Evolutionary conservation across 2,329 filamentous ascomycete genomes (phyloP).

Genomic region (Fusarium decemcellulare): DNA sequence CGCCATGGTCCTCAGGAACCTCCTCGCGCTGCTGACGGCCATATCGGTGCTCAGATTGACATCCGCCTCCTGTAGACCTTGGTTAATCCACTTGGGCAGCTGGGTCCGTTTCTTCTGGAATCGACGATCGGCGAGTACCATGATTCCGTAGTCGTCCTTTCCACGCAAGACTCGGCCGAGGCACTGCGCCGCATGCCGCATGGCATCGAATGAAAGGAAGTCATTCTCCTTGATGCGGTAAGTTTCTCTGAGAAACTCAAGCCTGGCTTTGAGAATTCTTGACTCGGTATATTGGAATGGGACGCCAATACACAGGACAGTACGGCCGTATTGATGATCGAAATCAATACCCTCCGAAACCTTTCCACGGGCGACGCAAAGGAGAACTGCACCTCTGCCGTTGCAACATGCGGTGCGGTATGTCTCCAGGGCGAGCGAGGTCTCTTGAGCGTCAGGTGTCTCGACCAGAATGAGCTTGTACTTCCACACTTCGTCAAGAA

Average conservation of each 20-base stretch:
- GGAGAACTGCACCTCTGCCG: conserved; percentile 90
- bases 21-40: conserved; percentile 89
- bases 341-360: conserved; percentile 99
- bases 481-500: conserved; percentile 98
- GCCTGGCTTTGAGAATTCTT: conserved; percentile 92
- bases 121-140: conserved; percentile 95
- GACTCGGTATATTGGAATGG: conserved; percentile 99
- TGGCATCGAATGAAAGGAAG: conserved; percentile 98
- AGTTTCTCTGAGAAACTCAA: conserved; percentile 97
- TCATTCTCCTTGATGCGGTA: conserved; percentile 98
- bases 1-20: conserved; percentile 92
- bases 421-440: conserved; percentile 93
- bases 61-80: conserved; percentile 87
- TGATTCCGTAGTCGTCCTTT: conserved; percentile 99
- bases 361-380: conserved; percentile 97
- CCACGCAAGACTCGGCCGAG: conserved; percentile 93
- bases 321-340: conserved; percentile 97
- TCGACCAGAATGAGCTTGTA: conserved; percentile 99
- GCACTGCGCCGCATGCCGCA: conserved; percentile 98
- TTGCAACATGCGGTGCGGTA: conserved; percentile 99
- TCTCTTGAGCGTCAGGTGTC: conserved; percentile 97
- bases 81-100: conserved; percentile 96
- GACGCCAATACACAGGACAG: conserved; percentile 95
- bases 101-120: conserved; percentile 94
- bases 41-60: conserved; percentile 96